Evolutionary conservation across 306 rosid species (phyloP), one percentile per base, ranked within the genome.

Genomic region (Delonix regia): DNA sequence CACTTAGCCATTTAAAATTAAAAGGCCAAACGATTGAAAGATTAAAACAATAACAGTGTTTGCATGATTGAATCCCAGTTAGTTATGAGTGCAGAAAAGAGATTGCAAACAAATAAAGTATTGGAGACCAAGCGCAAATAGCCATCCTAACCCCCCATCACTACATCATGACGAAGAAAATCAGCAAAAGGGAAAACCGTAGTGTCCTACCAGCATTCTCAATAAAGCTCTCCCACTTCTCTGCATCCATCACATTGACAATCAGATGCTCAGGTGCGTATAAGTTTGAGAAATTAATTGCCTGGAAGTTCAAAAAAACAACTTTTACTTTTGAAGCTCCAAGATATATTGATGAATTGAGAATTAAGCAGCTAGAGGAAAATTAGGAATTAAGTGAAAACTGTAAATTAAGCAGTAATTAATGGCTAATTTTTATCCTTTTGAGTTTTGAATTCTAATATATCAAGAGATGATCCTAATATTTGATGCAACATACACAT

Each of bases 201-300:
- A 34, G 72, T 57, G 52, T 4, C 15, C 25, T 81, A 93, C 99
- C 99, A 73, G 99, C 99, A 84, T 95, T 95, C 81, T 95, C 96
- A 69, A 95, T 88, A 87, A 91, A 90, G 84, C 88, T 86, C 89
- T 95, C 99, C 99, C 98, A 95, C 83, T 89, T 91, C 71, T 95
- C 99, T 30, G 99, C 99, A 72, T 95, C 97, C 78, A 81, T 82
- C 57, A 95, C 98, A 34, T 95, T 95, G 79, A 93, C 82, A 48
- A 95, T 93, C 78, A 93, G 90, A 88, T 95, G 99, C 87, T 95
- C 98, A 0, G 99, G 99, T 75, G 99, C 98, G 71, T 93, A 95
- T 24, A 91, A 69, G 91, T 95, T 95, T 79, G 99, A 95, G 84
- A 95, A 95, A 9, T 86, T 83, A 83, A 95, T 75, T 15, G 99